Percentiles rank a stretch among this genome's conserved stretches.
Conservation (phyloP, 495 filamentous ascomycete species). For the Lineolata rhizophorae region DNA sequence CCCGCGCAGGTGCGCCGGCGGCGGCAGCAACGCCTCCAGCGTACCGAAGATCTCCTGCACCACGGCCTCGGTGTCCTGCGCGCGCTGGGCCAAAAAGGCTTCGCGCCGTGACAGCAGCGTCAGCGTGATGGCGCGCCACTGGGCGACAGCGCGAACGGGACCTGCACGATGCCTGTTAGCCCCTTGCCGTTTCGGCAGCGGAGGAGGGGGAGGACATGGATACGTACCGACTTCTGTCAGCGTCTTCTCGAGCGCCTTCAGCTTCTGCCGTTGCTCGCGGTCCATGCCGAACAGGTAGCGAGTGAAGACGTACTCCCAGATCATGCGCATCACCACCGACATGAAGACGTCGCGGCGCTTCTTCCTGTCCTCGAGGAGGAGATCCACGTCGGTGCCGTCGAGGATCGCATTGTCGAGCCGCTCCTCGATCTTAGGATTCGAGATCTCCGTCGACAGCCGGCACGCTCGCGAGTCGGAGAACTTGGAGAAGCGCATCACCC, state of each 20-base stretch:
- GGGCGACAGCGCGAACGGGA: slow-evolving; percentile 57
- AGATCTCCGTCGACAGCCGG: slow-evolving; percentile 54
- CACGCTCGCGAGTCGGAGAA: slow-evolving; percentile 78
- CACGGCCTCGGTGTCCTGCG: slow-evolving; percentile 73
- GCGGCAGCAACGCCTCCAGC: slow-evolving; percentile 58
- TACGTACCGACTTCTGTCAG: slow-evolving; percentile 56
- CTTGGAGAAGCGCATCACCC: slow-evolving; percentile 90
- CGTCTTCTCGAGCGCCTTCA: slow-evolving; percentile 80
- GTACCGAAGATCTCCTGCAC: slow-evolving; percentile 65
- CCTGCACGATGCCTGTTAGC: slow-evolving; percentile 8
- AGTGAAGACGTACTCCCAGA: slow-evolving; percentile 95
- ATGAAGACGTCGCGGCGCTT: slow-evolving; percentile 82
- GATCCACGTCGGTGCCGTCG: slow-evolving; percentile 78
- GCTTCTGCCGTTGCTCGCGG: slow-evolving; percentile 85
- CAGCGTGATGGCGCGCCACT: slow-evolving; percentile 88
- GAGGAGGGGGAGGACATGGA: too few relatives aligned
- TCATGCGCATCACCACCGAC: slow-evolving; percentile 92
- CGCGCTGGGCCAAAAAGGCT: slow-evolving; percentile 50
- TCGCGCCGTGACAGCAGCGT: slow-evolving; percentile 63
- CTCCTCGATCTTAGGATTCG: slow-evolving; percentile 60
- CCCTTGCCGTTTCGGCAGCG: not conserved
- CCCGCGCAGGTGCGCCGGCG: slow-evolving; percentile 46
- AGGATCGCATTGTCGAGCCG: slow-evolving; percentile 83
- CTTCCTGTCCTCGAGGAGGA: slow-evolving; percentile 66
- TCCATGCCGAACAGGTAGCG: slow-evolving; percentile 97